phyloP scores from a whole-genome alignment of 163 green algal genomes.

The Scenedesmus sp. region DNA sequence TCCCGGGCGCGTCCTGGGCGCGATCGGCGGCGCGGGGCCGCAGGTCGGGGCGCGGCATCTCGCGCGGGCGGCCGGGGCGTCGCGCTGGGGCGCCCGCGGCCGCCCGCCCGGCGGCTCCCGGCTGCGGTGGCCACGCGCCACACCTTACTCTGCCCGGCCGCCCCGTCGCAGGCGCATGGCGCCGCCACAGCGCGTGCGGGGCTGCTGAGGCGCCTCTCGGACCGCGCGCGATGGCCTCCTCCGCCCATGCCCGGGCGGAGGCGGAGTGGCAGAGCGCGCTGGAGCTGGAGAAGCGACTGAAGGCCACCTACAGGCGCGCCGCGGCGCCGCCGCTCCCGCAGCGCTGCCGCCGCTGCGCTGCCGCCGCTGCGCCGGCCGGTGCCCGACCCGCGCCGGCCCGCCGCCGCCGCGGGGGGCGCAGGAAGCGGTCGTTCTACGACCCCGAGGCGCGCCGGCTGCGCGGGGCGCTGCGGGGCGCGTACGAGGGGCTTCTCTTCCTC shows the following conservation, averaged over 20 bases:
- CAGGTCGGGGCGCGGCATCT: too few species aligned
- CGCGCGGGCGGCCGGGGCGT: too few species aligned
- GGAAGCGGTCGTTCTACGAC: slow-evolving; percentile 70
- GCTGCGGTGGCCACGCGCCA: too few species aligned
- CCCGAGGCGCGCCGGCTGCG: slow-evolving; percentile 59
- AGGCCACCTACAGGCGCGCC: slow-evolving; percentile 20
- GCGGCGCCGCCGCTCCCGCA: not conserved
- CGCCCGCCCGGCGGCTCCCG: too few species aligned
- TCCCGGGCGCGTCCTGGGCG: too few species aligned
- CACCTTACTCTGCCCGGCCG: too few species aligned
- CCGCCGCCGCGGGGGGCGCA: not conserved
- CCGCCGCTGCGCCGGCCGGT: not conserved
- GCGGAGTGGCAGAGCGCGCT: slow-evolving; percentile 51
- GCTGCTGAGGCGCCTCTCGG: too few species aligned
- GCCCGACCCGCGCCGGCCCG: not conserved
- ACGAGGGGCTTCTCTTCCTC: slow-evolving; percentile 65
- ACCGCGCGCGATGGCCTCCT: too few species aligned
- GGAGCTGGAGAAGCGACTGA: slow-evolving; percentile 58
- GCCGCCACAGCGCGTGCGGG: too few species aligned
- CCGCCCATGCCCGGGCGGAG: slow-evolving; percentile 18
- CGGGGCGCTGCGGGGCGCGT: slow-evolving; percentile 55
- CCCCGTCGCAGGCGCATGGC: too few species aligned
- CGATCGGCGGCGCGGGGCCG: too few species aligned
- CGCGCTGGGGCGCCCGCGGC: too few species aligned
- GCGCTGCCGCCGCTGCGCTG: not conserved